phyloP scores from a whole-genome alignment of 768 basidiomycete genomes.

The Vishniacozyma victoriae region DNA sequence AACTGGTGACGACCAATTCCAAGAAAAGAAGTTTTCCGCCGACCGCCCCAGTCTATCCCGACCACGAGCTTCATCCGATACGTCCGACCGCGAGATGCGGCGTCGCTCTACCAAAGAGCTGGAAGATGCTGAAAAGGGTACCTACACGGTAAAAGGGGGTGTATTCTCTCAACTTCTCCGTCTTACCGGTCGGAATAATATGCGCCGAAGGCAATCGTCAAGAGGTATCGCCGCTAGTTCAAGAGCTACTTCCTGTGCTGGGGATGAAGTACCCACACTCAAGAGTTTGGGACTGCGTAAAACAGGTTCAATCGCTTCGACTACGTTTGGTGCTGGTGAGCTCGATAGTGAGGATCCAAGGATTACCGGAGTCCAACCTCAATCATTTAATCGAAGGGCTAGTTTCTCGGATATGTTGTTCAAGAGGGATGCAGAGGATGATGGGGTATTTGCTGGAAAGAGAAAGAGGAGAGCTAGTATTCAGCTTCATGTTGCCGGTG shows the following conservation, averaged over 20 bases:
- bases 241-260: background rate
- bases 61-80: conserved; percentile 11
- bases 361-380: conserved; percentile 58
- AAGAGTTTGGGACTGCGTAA: conserved; percentile 20
- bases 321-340: conserved; percentile 18
- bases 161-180: conserved; percentile 31
- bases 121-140: conserved; percentile 14
- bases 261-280: conserved; percentile 23
- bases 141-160: conserved; percentile 28
- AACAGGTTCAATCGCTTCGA: conserved; percentile 7
- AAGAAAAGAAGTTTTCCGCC: background rate
- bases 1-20: conserved; percentile 2
- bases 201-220: conserved; percentile 18
- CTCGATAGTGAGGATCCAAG: conserved; percentile 70
- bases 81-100: conserved; percentile 16
- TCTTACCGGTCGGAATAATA: conserved; percentile 22
- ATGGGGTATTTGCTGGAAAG: background rate
- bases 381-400: conserved; percentile 39
- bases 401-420: conserved; percentile 17
- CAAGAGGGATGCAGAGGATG: conserved; percentile 7
- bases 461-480: conserved; percentile 24
- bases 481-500: conserved; percentile 37
- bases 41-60: background rate
- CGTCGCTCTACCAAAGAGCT: conserved; percentile 27
- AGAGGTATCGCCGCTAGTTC: background rate